Evolutionary conservation across 176 grass and related monocot genomes (phyloP).

Genomic region (Triticum monococcum): DNA sequence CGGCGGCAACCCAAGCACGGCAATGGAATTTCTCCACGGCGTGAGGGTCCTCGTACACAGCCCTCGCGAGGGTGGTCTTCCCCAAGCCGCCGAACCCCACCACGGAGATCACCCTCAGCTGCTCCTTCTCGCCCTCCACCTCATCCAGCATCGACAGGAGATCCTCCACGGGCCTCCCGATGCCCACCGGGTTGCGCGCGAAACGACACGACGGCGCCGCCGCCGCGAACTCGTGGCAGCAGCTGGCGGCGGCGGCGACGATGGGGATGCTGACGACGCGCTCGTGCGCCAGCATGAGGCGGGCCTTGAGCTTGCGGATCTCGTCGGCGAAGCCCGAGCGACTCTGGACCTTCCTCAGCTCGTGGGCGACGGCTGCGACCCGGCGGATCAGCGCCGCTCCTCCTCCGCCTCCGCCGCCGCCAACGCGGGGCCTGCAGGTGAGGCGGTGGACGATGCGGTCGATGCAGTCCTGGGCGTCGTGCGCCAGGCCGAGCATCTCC

Average conservation of each 20-base stretch:
- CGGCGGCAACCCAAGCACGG: conserved; percentile 9
- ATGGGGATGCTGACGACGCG: background rate
- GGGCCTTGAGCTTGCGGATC: conserved; percentile 29
- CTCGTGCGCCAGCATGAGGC: conserved; percentile 15
- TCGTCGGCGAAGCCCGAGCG: conserved; percentile 8
- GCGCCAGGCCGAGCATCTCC: conserved; percentile 27
- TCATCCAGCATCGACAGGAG: background rate
- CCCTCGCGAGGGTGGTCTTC: conserved; percentile 35
- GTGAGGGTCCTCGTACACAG: background rate
- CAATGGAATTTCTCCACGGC: background rate
- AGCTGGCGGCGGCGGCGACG: background rate
- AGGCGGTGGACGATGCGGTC: conserved; percentile 31
- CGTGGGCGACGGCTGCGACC: background rate
- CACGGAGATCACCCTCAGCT: conserved; percentile 34
- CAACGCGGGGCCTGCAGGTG: conserved; percentile 17
- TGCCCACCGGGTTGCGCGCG: background rate
- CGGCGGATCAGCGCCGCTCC: background rate
- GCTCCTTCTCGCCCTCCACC: conserved; percentile 22
- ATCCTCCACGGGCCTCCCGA: conserved; percentile 7
- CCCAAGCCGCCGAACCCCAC: conserved; percentile 40
- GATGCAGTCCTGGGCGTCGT: conserved; percentile 41
- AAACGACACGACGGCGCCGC: background rate
- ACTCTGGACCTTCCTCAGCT: conserved; percentile 22
- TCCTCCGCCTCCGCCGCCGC: no score
- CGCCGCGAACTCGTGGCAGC: background rate